Conservation (phyloP, 768 basidiomycete species). For the Russula ochroleuca region DNA sequence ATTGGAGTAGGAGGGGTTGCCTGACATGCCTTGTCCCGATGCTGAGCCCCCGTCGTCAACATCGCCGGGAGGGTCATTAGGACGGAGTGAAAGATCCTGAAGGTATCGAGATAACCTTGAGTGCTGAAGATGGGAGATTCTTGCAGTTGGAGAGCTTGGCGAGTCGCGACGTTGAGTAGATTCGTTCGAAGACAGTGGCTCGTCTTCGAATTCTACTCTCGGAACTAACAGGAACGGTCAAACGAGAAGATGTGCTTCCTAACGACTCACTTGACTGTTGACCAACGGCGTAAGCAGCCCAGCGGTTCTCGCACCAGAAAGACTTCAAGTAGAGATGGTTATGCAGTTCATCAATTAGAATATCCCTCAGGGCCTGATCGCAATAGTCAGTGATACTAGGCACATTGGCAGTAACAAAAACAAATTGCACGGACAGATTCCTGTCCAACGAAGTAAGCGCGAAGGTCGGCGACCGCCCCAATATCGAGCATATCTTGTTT, state of each 20-base stretch:
- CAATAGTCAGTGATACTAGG: slow-evolving; percentile 16
- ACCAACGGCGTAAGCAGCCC: slow-evolving; percentile 77
- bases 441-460: slow-evolving; percentile 78
- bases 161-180: slow-evolving; percentile 31
- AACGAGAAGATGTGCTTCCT: slow-evolving; percentile 8
- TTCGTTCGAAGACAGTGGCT: slow-evolving; percentile 33
- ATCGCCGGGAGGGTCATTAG: slow-evolving; percentile 76
- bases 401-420: background rate
- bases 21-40: slow-evolving; percentile 26
- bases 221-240: slow-evolving; percentile 45
- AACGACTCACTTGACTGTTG: slow-evolving; percentile 65
- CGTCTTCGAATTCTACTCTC: slow-evolving; percentile 60
- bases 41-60: slow-evolving; percentile 40
- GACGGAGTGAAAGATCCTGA: slow-evolving; percentile 57
- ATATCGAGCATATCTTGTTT: slow-evolving; percentile 92
- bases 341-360: slow-evolving; percentile 91
- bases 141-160: slow-evolving; percentile 39
- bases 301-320: slow-evolving; percentile 92
- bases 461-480: slow-evolving; percentile 87
- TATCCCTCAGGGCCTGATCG: slow-evolving; percentile 79
- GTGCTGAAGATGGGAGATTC: slow-evolving; percentile 41
- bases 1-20: slow-evolving; percentile 25
- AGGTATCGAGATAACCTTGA: slow-evolving; percentile 60
- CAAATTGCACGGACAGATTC: slow-evolving; percentile 60
- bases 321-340: slow-evolving; percentile 96